Evolutionary conservation across 306 rosid genomes (phyloP).

Genomic region (Begonia fuchsioides): DNA sequence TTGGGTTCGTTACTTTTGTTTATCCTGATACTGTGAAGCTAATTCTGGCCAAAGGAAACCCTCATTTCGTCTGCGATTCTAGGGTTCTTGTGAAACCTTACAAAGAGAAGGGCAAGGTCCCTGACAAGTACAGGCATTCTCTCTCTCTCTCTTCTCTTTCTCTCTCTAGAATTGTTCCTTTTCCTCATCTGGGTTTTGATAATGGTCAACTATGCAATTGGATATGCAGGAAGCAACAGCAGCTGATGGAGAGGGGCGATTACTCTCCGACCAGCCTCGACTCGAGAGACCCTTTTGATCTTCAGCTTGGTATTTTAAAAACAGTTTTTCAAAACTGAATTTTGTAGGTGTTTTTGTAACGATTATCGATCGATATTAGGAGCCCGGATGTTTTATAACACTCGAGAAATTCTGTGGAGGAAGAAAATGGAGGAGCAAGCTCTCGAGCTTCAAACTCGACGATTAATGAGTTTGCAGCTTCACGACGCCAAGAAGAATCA

Average conservation of each 20-base stretch:
- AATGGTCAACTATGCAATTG: no score
- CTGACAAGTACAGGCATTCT: slow-evolving; percentile 83
- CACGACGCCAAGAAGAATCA: slow-evolving; percentile 64
- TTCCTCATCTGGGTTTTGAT: neutral
- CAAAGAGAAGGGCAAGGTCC: slow-evolving; percentile 97
- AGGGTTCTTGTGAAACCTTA: slow-evolving; percentile 96
- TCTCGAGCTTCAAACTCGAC: slow-evolving; percentile 74
- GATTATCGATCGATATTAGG: slow-evolving; percentile 19
- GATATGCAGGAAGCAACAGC: slow-evolving; percentile 62
- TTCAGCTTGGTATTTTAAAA: slow-evolving; percentile 51
- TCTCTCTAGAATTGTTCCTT: neutral
- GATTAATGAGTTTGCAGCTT: slow-evolving; percentile 80
- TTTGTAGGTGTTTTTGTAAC: neutral
- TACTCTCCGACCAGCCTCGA: slow-evolving; percentile 78
- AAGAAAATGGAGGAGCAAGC: slow-evolving; percentile 88
- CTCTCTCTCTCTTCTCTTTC: neutral
- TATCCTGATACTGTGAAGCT: slow-evolving; percentile 89
- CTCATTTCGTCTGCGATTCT: slow-evolving; percentile 97
- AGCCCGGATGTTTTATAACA: slow-evolving; percentile 61
- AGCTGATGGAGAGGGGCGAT: slow-evolving; percentile 70
- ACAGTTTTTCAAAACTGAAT: neutral
- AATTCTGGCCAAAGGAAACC: slow-evolving; percentile 84
- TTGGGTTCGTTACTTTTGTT: slow-evolving; percentile 89
- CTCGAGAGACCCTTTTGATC: slow-evolving; percentile 58
- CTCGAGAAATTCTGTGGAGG: slow-evolving; percentile 81